Base-by-base conservation (phyloP, 2,329 filamentous ascomycete species). In the Colletotrichum sp. region DNA sequence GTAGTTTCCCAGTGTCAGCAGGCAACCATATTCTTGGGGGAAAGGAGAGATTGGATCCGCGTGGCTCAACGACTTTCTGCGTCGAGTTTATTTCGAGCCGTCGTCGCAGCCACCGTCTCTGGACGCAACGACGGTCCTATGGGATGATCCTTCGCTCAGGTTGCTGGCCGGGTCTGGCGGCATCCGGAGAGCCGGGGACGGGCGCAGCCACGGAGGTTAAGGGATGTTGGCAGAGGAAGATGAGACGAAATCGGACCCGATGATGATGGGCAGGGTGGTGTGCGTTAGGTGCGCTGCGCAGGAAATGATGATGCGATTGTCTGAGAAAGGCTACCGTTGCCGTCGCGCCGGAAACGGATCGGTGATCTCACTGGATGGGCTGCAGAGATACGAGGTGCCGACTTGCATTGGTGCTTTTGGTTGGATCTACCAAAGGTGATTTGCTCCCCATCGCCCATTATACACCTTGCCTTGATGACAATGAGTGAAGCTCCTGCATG, bases 51-150 rank as follows among this genome's bases (percentile, higher is more conserved):
- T 54, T 54, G 33, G 34, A 59, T 36, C 36, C 59, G 51, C 18
- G 58, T 51, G 70, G 70, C 70, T 69, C 47, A 36, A 64, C 66
- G 27, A 51, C 43, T 51, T 51, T 51, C 43, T 51, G 43, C 43
- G 43, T n/a, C 2, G 43, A 54, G 51, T 38, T 70, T 65, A 58
- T 69, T 69, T 69, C 29, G 29, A 69, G 66, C 70, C 66, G 66
- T 57, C 54, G 66, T 72, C 38, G 65, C 58, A 69, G 69, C 57
- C 34, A 31, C 33, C 33, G 11, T 21, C 4, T 57, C n/a, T 38
- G 6, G 33, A 58, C 33, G 0, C 43, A 36, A 8, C 27, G 51
- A 38, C 31, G 2, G 33, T 29, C 9, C 31, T 31, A 2, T 58
- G 51, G 15, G 21, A 38, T 9, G 64, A 57, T 57, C 33, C 47